These are phyloP conservation scores for Chaetomium olivaceum DNA, from an alignment of 2,329 filamentous ascomycete species.

Conservation along the genomic window DNA sequence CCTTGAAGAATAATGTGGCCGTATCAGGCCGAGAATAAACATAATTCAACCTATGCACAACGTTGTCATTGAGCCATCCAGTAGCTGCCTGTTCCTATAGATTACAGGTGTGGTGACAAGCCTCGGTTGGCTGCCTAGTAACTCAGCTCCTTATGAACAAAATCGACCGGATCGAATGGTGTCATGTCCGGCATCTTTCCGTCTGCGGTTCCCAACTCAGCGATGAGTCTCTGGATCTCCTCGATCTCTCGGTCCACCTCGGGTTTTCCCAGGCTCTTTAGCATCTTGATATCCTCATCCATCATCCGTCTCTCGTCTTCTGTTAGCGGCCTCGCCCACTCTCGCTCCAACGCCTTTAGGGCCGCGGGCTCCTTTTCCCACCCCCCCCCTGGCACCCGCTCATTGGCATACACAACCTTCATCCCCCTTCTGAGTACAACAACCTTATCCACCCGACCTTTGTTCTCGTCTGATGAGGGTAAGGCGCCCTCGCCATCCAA, in stretches of 20 bases:
- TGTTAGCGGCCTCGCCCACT: constrained; percentile 23
- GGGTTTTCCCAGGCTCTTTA: constrained; percentile 19
- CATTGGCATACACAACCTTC: constrained; percentile 6
- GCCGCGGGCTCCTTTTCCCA: constrained; percentile 3
- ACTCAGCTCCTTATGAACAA: not conserved
- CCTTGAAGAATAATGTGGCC: not conserved
- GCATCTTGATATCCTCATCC: constrained; percentile 19
- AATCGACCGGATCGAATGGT: not conserved
- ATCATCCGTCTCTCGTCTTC: constrained; percentile 21
- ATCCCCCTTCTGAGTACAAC: constrained; percentile 17
- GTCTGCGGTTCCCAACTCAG: not conserved
- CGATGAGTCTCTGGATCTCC: constrained; percentile 23
- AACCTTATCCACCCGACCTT: constrained; percentile 8
- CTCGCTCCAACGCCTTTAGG: constrained; percentile 21
- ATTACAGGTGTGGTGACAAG: not conserved
- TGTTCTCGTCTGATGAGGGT: not conserved
- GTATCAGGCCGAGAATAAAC: not conserved
- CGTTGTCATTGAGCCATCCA: not conserved
- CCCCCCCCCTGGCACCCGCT: not conserved
- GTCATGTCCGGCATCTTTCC: not conserved
- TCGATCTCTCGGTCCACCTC: constrained; percentile 23
- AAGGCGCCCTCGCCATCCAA: constrained; percentile 13
- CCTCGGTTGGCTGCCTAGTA: not conserved
- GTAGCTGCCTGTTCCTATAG: not conserved
- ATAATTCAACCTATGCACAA: not conserved